A percentile compares a stretch with the other conserved stretches of the same genome.
phyloP scores from a whole-genome alignment of 2,329 filamentous ascomycete species.

The Neodidymelliopsis sp. region DNA sequence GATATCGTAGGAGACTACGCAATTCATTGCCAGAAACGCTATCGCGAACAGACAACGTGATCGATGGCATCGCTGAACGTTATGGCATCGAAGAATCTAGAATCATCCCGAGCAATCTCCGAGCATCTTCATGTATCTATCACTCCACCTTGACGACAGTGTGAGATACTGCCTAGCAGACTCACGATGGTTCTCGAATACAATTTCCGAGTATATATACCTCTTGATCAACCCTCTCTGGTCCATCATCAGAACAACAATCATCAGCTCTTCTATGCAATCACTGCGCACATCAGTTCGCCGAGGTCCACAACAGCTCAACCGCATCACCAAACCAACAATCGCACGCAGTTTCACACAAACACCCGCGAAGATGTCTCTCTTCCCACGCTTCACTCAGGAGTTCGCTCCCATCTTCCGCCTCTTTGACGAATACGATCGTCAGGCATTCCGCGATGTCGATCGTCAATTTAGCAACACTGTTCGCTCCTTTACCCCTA shows the following conservation, averaged over 20 bases:
- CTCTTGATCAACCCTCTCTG: conserved; percentile 11
- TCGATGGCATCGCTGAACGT: conserved; percentile 14
- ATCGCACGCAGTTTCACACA: conserved; percentile 30
- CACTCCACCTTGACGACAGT: conserved; percentile 17
- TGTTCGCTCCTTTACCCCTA: conserved; percentile 71
- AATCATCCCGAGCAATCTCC: conserved; percentile 31
- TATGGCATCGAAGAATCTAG: conserved; percentile 30
- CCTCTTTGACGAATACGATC: conserved; percentile 58
- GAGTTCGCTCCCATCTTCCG: conserved; percentile 56
- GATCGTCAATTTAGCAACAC: conserved; percentile 28
- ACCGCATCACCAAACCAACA: conserved; percentile 39
- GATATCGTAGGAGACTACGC: conserved; percentile 2
- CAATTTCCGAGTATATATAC: conserved; percentile 39
- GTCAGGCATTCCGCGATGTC: conserved; percentile 39
- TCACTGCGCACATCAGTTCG: conserved; percentile 42
- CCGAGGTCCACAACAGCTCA: conserved; percentile 42
- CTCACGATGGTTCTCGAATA: conserved; percentile 39
- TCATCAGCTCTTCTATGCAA: conserved; percentile 45
- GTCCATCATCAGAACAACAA: conserved; percentile 37
- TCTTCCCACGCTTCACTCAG: conserved; percentile 52
- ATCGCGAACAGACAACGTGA: neutral
- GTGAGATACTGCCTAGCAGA: conserved; percentile 12
- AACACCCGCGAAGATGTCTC: conserved; percentile 48
- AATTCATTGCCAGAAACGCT: neutral
- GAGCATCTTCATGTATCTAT: conserved; percentile 29